Conservation (phyloP, 2,329 filamentous ascomycete genomes). For the Fusarium kyushuense region DNA sequence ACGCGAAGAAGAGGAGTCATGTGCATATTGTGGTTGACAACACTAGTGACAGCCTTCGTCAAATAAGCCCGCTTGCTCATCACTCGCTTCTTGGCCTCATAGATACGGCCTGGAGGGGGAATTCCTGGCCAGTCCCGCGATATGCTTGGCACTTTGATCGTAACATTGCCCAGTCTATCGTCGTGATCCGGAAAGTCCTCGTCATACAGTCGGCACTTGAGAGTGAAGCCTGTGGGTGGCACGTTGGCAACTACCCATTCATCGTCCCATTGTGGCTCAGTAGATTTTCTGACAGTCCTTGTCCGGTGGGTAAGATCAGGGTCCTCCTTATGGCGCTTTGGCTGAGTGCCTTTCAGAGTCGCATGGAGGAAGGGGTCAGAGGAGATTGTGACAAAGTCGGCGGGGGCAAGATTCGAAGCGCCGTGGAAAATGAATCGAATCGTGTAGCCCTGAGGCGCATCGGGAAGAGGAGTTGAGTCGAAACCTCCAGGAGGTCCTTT, state of each 20-base stretch:
- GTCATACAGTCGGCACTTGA: slow-evolving; percentile 90
- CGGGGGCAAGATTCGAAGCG: slow-evolving; percentile 83
- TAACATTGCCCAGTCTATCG: slow-evolving; percentile 88
- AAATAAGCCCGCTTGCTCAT: slow-evolving; percentile 90
- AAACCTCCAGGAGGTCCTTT: slow-evolving; percentile 77
- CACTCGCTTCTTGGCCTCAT: slow-evolving; percentile 82
- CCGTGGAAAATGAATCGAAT: slow-evolving; percentile 86
- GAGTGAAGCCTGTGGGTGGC: slow-evolving; percentile 80
- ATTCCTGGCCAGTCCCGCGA: slow-evolving; percentile 77
- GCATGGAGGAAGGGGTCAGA: slow-evolving; percentile 87
- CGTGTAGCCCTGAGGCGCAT: slow-evolving; percentile 82
- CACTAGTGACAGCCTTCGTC: slow-evolving; percentile 74
- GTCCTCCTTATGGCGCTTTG: slow-evolving; percentile 86
- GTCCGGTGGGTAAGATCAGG: slow-evolving; percentile 80
- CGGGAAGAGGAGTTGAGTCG: slow-evolving; percentile 81
- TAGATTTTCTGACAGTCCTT: slow-evolving; percentile 76
- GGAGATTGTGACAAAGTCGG: slow-evolving; percentile 80
- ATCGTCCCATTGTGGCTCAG: slow-evolving; percentile 83
- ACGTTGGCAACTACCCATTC: slow-evolving; percentile 92
- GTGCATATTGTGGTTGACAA: slow-evolving; percentile 70
- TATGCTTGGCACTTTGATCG: slow-evolving; percentile 72
- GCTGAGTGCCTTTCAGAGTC: slow-evolving; percentile 77
- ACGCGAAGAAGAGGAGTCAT: slow-evolving; percentile 78
- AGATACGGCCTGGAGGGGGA: slow-evolving; percentile 67
- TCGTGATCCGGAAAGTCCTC: slow-evolving; percentile 89